Conservation (phyloP, 1,284 basidiomycete species). For the Bondarzewia mesenterica region DNA sequence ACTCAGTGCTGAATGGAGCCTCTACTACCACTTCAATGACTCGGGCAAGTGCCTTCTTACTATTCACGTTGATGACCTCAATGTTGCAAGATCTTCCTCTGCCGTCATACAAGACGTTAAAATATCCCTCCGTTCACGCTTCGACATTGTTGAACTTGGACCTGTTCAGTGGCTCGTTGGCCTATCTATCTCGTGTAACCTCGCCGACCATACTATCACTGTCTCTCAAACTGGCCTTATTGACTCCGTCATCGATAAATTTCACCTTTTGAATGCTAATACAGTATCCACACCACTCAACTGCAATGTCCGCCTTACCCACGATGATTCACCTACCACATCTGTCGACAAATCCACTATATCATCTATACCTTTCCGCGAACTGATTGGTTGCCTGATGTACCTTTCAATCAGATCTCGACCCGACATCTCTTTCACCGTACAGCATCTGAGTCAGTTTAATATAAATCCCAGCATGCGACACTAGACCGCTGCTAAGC, state of each 20-base stretch:
- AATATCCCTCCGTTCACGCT: not conserved
- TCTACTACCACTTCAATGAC: not conserved
- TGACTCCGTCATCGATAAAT: slow-evolving; percentile 24
- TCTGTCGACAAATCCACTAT: slow-evolving; percentile 5
- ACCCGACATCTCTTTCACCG: too few relatives aligned
- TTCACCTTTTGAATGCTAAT: slow-evolving; percentile 22
- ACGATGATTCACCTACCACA: not conserved
- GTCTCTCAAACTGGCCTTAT: slow-evolving; percentile 33
- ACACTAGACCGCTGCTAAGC: too few relatives aligned
- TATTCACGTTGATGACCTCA: too few relatives aligned
- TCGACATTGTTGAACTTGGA: slow-evolving; percentile 17
- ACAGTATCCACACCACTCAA: slow-evolving; percentile 25
- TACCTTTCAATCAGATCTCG: too few relatives aligned
- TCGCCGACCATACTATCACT: slow-evolving; percentile 14
- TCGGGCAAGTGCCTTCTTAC: not conserved
- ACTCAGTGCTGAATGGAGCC: not conserved
- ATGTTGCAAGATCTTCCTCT: not conserved
- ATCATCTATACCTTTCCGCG: slow-evolving; percentile 18
- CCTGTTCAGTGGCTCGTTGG: slow-evolving; percentile 16
- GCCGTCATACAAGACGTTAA: not conserved
- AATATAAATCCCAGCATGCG: too few relatives aligned
- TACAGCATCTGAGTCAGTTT: too few relatives aligned
- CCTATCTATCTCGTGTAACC: slow-evolving; percentile 22
- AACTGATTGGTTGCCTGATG: slow-evolving; percentile 30
- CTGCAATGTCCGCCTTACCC: slow-evolving; percentile 11